phyloP scores from a whole-genome alignment of 2,329 filamentous ascomycete species.

The Cercospora sojina region DNA sequence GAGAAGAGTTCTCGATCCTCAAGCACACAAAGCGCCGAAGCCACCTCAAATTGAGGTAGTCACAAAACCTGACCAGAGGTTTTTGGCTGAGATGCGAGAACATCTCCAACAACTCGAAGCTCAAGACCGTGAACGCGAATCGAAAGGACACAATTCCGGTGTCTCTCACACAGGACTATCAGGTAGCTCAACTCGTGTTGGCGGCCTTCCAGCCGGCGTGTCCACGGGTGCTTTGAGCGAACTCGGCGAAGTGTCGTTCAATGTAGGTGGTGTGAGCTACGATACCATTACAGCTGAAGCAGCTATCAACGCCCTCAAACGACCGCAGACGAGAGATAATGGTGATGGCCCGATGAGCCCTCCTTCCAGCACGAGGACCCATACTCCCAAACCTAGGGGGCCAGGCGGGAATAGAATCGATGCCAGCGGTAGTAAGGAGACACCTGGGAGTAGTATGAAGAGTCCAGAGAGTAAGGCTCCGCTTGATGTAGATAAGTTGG shows the following conservation, averaged over 20 bases:
- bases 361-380: constrained; percentile 8
- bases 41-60: constrained; percentile 37
- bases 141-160: constrained; percentile 20
- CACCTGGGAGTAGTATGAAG: constrained; percentile 14
- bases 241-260: constrained; percentile 59
- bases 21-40: constrained; percentile 31
- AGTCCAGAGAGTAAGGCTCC: constrained; percentile 49
- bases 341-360: constrained; percentile 15
- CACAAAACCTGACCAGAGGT: constrained; percentile 38
- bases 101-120: constrained; percentile 76
- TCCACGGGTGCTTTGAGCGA: constrained; percentile 36
- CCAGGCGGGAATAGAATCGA: constrained; percentile 16
- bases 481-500: constrained; percentile 53
- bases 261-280: constrained; percentile 89
- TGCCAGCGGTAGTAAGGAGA: constrained; percentile 5
- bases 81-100: constrained; percentile 38
- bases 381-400: constrained; percentile 24
- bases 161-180: constrained; percentile 26
- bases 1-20: constrained; percentile 34
- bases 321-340: constrained; percentile 19
- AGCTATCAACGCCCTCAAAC: constrained; percentile 37
- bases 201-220: constrained; percentile 40
- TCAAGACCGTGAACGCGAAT: constrained; percentile 57
- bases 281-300: constrained; percentile 36
- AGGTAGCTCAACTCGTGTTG: constrained; percentile 21